A percentile compares a stretch with the other conserved stretches of the same genome.
These are phyloP conservation scores for Akebia trifoliata DNA, from an alignment of 164 flowering plant genomes.

Conservation along the genomic window DNA sequence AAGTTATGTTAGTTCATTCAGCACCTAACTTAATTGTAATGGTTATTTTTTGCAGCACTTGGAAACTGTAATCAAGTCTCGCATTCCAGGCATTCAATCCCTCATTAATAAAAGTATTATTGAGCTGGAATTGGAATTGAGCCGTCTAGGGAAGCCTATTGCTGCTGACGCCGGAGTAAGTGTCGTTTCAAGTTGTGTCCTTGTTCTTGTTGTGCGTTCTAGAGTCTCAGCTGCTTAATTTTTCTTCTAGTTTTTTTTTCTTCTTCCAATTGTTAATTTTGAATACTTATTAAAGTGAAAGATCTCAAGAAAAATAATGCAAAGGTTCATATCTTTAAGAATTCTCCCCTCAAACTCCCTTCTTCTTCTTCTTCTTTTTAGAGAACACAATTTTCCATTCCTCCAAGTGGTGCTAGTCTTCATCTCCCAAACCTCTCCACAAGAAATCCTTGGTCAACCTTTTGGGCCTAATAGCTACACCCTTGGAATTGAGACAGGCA, in stretches of 20 bases:
- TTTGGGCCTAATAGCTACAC: too few relatives aligned
- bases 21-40: slow-evolving; percentile 4
- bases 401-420: too few relatives aligned
- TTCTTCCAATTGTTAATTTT: too few relatives aligned
- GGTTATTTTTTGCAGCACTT: slow-evolving; percentile 53
- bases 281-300: too few relatives aligned
- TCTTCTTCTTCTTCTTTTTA: too few relatives aligned
- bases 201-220: background rate
- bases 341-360: too few relatives aligned
- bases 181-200: background rate
- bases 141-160: slow-evolving; percentile 75
- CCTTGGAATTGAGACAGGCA: too few relatives aligned
- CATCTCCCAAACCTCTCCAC: too few relatives aligned
- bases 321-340: too few relatives aligned
- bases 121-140: slow-evolving; percentile 67
- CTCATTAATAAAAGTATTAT: slow-evolving; percentile 60
- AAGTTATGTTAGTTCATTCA: background rate
- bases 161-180: slow-evolving; percentile 83
- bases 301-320: too few relatives aligned
- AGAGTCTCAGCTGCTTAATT: background rate
- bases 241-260: background rate
- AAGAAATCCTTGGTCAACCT: too few relatives aligned
- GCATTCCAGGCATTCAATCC: slow-evolving; percentile 75
- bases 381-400: too few relatives aligned
- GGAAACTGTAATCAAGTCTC: slow-evolving; percentile 75